Base-by-base conservation (phyloP, 805 yeast species). In the Yamadazyma takamatsuzukensis region DNA sequence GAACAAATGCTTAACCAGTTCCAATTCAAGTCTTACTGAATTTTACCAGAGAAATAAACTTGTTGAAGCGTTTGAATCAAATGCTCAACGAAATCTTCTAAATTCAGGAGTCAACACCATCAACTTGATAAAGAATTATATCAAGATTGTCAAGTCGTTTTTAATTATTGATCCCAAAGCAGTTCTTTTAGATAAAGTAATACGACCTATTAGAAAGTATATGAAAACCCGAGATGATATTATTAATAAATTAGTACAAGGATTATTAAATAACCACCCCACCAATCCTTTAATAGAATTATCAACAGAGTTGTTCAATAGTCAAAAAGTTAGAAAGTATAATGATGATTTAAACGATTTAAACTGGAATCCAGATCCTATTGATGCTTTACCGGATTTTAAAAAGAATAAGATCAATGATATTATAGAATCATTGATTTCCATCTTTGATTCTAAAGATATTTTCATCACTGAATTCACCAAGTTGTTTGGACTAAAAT, bases 361-460 rank as follows among this genome's bases (percentile, higher is more conserved):
- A 2, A 62, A 72, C 29, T 86, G 96, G 96, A 54, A 55, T 6
- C 96, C 96, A 0, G 95, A 85, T 45, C 96, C 96, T 0, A 71
- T 84, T 11, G 96, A 87, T 59, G 94, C 96, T 0, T 71, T 88
- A n/a, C 85, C 89, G 0, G 95, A 86, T 53, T 87, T 83, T 59
- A 71, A 74, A 27, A 74, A 76, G 39, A 71, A 69, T 8, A 68
- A 70, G 27, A 76, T 72, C 15, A 72, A 75, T 25, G 95, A 85
- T 48, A 72, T 80, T 4, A 77, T 87, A 15, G 87, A 79, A 41
- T 74, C 86, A 0, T 61, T 87, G 19, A 68, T 83, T 2, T 76
- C 89, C 1, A 74, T 87, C 1, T 83, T 78, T 56, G 90, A 84
- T 29, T 70, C 78, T 41, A 80, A 80, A 43, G 80, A 74, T 11